Evolutionary conservation across 495 filamentous ascomycete species (phyloP).

Genomic region (Poronia punctata): DNA sequence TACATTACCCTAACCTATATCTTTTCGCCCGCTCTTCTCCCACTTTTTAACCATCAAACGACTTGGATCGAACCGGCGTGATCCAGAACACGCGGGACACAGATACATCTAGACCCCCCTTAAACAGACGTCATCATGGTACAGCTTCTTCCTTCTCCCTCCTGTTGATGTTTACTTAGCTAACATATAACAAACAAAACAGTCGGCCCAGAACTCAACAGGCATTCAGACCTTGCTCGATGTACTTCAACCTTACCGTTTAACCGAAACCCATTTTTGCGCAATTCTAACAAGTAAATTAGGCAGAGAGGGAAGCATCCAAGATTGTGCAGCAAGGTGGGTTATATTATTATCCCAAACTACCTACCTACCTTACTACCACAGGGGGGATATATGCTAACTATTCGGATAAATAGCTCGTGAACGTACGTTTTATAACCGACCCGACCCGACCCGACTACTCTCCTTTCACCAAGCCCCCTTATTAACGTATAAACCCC

Average conservation of each 20-base stretch:
- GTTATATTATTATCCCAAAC: too few species aligned
- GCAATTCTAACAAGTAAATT: not conserved
- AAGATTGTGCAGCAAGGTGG: constrained; percentile 98
- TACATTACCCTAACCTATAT: constrained; percentile 5
- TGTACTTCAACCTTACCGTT: constrained; percentile 62
- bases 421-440: constrained; percentile 37
- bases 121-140: constrained; percentile 38
- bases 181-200: constrained; percentile 14
- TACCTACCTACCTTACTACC: constrained; percentile 3
- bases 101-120: not conserved
- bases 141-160: constrained; percentile 1
- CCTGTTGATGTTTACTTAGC: not conserved
- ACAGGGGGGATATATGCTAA: constrained; percentile 8
- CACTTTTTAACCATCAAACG: too few species aligned
- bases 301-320: constrained; percentile 98
- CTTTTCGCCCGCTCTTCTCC: not conserved
- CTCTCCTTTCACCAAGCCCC: too few species aligned
- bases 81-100: too few species aligned
- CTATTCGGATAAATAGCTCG: constrained; percentile 16
- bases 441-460: too few species aligned
- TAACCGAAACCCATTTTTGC: constrained; percentile 5
- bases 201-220: constrained; percentile 94
- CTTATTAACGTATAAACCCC: not conserved
- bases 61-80: too few species aligned
- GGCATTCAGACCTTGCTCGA: constrained; percentile 98